Evolutionary conservation across 208 protist species (phyloP).

Genomic region (Leishmania turanica): DNA sequence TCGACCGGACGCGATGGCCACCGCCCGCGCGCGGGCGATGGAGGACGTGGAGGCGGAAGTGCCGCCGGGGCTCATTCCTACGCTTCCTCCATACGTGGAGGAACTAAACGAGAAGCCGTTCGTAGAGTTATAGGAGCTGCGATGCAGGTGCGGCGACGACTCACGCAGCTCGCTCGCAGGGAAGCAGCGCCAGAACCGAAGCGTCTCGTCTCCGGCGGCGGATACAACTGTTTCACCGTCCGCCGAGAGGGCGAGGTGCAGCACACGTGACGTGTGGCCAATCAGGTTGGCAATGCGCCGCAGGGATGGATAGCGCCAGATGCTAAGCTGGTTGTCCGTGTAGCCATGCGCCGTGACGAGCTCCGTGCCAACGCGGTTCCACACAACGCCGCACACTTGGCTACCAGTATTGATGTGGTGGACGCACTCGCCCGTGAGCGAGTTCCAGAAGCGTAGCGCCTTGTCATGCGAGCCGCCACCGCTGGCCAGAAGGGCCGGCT

Average conservation of each 20-base stretch:
- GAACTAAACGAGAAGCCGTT: conserved; percentile 11
- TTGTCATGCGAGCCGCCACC: conserved; percentile 98
- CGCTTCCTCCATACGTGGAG: conserved; percentile 1
- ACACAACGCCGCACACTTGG: conserved; percentile 98
- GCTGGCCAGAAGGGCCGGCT: conserved; percentile 95
- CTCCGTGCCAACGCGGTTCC: conserved; percentile 95
- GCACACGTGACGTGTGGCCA: conserved; percentile 98
- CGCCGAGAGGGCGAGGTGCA: conserved; percentile 97
- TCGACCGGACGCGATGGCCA: conserved; percentile 5
- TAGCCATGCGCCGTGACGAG: conserved; percentile 99
- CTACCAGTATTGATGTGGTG: conserved; percentile 96
- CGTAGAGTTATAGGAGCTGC: conserved; percentile 17
- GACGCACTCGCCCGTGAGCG: conserved; percentile 92
- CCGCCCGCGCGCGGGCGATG: not conserved
- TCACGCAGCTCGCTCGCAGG: conserved; percentile 34
- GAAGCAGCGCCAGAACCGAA: conserved; percentile 96
- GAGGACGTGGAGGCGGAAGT: conserved; percentile 5
- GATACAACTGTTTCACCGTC: conserved; percentile 98
- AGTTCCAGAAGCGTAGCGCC: conserved; percentile 98
- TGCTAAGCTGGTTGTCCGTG: conserved; percentile 97
- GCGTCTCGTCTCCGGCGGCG: conserved; percentile 98
- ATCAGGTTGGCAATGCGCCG: conserved; percentile 96
- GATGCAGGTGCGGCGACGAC: conserved; percentile 24
- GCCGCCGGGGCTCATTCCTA: conserved; percentile 1
- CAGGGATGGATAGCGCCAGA: conserved; percentile 99